Conservation (phyloP, 192 early-diverging fungal species). For the Phycomyces nitens region DNA sequence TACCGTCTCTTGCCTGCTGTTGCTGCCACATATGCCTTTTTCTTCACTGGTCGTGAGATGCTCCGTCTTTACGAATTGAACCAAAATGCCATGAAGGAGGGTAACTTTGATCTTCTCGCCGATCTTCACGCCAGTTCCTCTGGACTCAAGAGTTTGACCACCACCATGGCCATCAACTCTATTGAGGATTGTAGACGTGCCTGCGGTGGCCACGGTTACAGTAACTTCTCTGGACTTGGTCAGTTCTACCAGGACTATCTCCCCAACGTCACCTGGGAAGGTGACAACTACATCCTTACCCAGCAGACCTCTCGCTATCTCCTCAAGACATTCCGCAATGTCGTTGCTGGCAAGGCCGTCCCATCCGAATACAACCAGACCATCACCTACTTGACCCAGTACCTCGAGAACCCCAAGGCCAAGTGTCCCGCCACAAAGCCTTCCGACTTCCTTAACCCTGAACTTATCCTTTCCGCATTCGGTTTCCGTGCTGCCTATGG, state of each 20-base stretch:
- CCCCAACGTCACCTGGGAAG: constrained; percentile 80
- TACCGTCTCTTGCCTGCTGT: constrained; percentile 68
- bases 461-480: constrained; percentile 65
- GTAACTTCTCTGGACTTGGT: constrained; percentile 67
- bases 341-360: constrained; percentile 47
- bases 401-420: constrained; percentile 53
- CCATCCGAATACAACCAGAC: constrained; percentile 45
- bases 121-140: constrained; percentile 73
- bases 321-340: constrained; percentile 60
- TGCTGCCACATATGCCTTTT: constrained; percentile 71
- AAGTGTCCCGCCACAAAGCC: constrained; percentile 52
- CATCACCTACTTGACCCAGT: constrained; percentile 43
- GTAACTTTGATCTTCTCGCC: constrained; percentile 64
- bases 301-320: constrained; percentile 85
- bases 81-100: constrained; percentile 48
- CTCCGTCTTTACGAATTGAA: constrained; percentile 57
- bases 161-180: constrained; percentile 60
- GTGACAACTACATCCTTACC: constrained; percentile 81
- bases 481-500: constrained; percentile 71
- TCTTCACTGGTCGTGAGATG: constrained; percentile 67
- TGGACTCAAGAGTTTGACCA: constrained; percentile 73
- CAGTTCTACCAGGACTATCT: constrained; percentile 66
- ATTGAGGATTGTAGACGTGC: constrained; percentile 74
- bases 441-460: constrained; percentile 55
- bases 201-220: constrained; percentile 79